Conservation (phyloP, 2,329 filamentous ascomycete species). For the Aspergillus jensenii region DNA sequence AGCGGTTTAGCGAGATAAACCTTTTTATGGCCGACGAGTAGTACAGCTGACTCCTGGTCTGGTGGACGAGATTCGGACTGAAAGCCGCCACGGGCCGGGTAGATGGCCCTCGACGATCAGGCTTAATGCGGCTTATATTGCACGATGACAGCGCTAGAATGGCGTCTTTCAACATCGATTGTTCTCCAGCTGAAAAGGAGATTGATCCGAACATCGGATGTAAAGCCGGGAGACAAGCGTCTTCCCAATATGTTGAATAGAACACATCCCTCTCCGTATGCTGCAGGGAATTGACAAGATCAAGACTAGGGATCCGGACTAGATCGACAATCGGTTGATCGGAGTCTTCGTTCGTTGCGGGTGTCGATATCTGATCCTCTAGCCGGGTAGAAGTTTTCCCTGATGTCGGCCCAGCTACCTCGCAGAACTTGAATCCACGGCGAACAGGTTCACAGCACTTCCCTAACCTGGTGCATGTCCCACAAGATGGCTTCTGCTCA, state of each 20-base stretch:
- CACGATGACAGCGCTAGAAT: constrained; percentile 23
- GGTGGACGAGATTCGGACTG: constrained; percentile 20
- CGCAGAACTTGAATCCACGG: constrained; percentile 16
- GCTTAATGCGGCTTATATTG: constrained; percentile 19
- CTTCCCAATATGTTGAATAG: constrained; percentile 27
- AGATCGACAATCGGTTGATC: too few species aligned
- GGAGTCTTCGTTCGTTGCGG: too few species aligned
- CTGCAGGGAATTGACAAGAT: constrained; percentile 21
- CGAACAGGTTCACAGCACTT: constrained; percentile 16
- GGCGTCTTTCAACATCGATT: constrained; percentile 16
- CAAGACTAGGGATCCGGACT: not conserved
- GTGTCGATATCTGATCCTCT: too few species aligned
- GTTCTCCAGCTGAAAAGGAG: not conserved
- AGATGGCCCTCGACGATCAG: constrained; percentile 11
- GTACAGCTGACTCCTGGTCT: constrained; percentile 25
- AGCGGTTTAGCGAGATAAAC: not conserved
- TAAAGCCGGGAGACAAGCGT: constrained; percentile 23
- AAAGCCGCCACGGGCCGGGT: not conserved
- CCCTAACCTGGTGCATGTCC: constrained; percentile 22
- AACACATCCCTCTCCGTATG: constrained; percentile 23
- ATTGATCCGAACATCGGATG: constrained; percentile 21
- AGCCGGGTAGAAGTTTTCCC: not conserved
- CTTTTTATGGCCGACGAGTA: constrained; percentile 23
- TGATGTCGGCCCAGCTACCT: too few species aligned
- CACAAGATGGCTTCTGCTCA: constrained; percentile 24